Base-by-base conservation (phyloP, 768 basidiomycete species). In the Chalciporus chontae region DNA sequence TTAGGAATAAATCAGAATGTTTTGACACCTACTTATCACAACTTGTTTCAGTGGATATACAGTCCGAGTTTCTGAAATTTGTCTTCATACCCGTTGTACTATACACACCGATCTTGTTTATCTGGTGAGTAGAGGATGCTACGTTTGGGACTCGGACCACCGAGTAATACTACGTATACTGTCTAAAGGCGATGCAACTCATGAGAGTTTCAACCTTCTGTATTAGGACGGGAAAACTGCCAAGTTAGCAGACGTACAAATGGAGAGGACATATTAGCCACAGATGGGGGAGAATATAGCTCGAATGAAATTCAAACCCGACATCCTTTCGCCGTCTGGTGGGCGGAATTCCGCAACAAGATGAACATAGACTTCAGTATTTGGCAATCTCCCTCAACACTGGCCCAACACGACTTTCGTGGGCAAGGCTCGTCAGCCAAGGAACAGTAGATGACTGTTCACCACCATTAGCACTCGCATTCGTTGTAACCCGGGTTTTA, bases 351-450 rank as follows among this genome's bases (percentile, higher is more conserved):
- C 26, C 26, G 8, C 26, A 26, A 26, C 7, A 7, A 8, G 7
- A 26, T 26, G 26, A 26, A 26, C 26, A 26, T 8, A 7, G n/a
- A 8, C 32, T 6, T 43, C 24, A 43, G 9, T 17, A 13, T 34
- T 42, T 43, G 23, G 53, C 52, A 23, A 56, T 54, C 50, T 61
- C 57, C 52, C 47, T 55, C 47, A 65, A n/a, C 21, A 67, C 56
- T 15, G 53, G 55, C 27, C 58, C 61, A 21, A 50, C 53, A 9
- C 46, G 56, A 36, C 59, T 66, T 50, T 63, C 66, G 15, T 68
- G 53, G 39, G 54, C 52, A 32, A 65, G 48, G 34, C 48, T 51
- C 41, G 39, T 59, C 17, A 67, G 24, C 66, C 61, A 60, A 55
- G 66, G 48, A 40, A 47, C 24, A 54, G 51, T 29, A 61, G 44